These are phyloP conservation scores for Trichosporon sp. DNA, from an alignment of 1,284 basidiomycete species.

Conservation along the genomic window DNA sequence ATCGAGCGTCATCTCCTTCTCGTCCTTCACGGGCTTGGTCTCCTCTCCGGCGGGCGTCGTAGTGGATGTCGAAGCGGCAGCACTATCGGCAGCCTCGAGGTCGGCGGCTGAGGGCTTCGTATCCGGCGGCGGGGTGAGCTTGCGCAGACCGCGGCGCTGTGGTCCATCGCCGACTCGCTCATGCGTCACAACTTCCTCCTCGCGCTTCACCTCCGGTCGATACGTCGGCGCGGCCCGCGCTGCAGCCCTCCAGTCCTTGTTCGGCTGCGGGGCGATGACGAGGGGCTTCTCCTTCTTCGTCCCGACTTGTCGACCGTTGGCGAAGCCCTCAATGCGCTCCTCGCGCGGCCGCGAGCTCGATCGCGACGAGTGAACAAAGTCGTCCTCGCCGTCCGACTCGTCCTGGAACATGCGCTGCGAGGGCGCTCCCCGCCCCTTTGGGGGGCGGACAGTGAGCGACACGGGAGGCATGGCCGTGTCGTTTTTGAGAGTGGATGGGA, in stretches of 20 bases:
- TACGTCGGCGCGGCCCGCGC: slow-evolving; percentile 53
- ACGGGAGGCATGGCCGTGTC: slow-evolving; percentile 36
- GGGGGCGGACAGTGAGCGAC: slow-evolving; percentile 45
- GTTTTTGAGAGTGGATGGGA: slow-evolving; percentile 1
- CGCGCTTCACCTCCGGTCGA: slow-evolving; percentile 57
- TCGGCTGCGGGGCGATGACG: slow-evolving; percentile 74
- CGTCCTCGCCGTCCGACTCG: slow-evolving; percentile 38
- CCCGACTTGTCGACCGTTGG: slow-evolving; percentile 48
- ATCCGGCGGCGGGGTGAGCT: slow-evolving; percentile 15
- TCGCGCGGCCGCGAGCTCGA: slow-evolving; percentile 42
- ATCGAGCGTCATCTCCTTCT: slow-evolving; percentile 27
- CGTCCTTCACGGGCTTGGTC: slow-evolving; percentile 5
- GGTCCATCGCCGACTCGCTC: slow-evolving; percentile 63
- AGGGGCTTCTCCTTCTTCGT: slow-evolving; percentile 64
- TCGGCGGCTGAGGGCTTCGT: slow-evolving; percentile 18
- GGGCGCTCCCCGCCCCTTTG: slow-evolving; percentile 26
- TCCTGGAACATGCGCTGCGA: slow-evolving; percentile 38
- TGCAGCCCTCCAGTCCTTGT: slow-evolving; percentile 78
- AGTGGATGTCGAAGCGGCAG: neutral
- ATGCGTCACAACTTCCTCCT: slow-evolving; percentile 30
- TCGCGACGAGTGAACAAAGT: slow-evolving; percentile 9
- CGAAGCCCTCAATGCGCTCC: slow-evolving; percentile 65
- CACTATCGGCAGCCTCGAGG: slow-evolving; percentile 4
- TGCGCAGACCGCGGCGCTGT: slow-evolving; percentile 66
- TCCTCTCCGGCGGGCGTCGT: neutral